A percentile compares a stretch with the other conserved stretches of the same genome.
Evolutionary conservation across 1,284 basidiomycete genomes (phyloP).

Genomic region (Pseudozyma tsukubaensis): DNA sequence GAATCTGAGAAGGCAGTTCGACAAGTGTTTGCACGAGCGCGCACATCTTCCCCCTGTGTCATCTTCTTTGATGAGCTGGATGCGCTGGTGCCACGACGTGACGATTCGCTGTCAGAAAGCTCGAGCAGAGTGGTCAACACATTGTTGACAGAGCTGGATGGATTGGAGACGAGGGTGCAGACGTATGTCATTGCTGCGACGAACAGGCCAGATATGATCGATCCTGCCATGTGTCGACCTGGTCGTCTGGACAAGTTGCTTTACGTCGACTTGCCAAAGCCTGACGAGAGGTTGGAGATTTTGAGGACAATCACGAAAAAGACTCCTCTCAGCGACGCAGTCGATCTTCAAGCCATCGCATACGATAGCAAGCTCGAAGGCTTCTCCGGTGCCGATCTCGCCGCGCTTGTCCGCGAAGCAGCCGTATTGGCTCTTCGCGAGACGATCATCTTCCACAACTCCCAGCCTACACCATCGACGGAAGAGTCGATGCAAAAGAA

Average conservation of each 20-base stretch:
- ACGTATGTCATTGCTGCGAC: constrained; percentile 98
- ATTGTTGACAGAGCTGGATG: constrained; percentile 93
- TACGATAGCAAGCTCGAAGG: constrained; percentile 58
- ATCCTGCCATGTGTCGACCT: constrained; percentile 97
- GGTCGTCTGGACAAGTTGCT: constrained; percentile 95
- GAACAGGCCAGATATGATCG: constrained; percentile 98
- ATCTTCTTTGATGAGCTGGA: constrained; percentile 98
- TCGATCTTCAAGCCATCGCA: constrained; percentile 54
- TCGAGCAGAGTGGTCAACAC: constrained; percentile 98
- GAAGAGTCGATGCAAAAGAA: neutral
- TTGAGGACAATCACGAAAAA: constrained; percentile 73
- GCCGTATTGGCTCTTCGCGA: constrained; percentile 84
- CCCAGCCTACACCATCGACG: constrained; percentile 7
- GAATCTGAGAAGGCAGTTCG: constrained; percentile 95
- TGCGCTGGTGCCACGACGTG: constrained; percentile 90
- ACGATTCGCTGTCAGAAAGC: constrained; percentile 90
- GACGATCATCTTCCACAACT: constrained; percentile 45
- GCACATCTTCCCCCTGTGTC: constrained; percentile 87
- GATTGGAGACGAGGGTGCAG: constrained; percentile 83
- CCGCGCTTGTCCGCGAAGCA: constrained; percentile 74
- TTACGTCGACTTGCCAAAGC: constrained; percentile 89
- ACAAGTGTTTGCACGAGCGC: constrained; percentile 88
- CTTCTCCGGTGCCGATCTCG: constrained; percentile 66
- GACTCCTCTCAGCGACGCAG: constrained; percentile 77
- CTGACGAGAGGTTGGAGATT: constrained; percentile 86